These are phyloP conservation scores for Rosellinia necatrix DNA, from an alignment of 2,329 filamentous ascomycete genomes.

Conservation along the genomic window DNA sequence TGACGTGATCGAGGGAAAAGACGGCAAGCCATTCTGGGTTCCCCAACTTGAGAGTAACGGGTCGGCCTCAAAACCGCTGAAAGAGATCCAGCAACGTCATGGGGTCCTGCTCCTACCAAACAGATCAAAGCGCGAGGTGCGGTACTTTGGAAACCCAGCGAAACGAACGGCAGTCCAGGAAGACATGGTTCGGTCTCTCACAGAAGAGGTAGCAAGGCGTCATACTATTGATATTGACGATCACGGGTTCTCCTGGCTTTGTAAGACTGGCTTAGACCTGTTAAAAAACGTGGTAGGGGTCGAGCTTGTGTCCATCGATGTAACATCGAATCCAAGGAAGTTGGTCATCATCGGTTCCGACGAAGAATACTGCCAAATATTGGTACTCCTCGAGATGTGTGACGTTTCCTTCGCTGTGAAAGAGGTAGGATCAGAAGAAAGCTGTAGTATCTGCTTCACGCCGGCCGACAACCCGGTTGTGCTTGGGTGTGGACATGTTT, in stretches of 20 bases:
- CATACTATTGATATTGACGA: slow-evolving; percentile 14
- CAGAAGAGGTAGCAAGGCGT: neutral
- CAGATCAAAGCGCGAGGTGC: slow-evolving; percentile 19
- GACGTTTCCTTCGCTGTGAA: slow-evolving; percentile 8
- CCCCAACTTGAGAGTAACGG: slow-evolving; percentile 17
- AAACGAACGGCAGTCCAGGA: slow-evolving; percentile 11
- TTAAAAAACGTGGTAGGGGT: slow-evolving; percentile 6
- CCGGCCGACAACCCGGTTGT: slow-evolving; percentile 11
- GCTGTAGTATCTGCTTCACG: slow-evolving; percentile 18
- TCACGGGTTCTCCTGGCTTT: slow-evolving; percentile 10
- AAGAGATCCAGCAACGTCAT: slow-evolving; percentile 12
- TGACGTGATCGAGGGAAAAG: slow-evolving; percentile 6
- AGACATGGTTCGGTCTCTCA: slow-evolving; percentile 6
- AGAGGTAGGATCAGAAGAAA: slow-evolving; percentile 4
- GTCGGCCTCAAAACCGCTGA: slow-evolving; percentile 7
- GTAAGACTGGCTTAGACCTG: neutral
- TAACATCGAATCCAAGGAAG: slow-evolving; percentile 17
- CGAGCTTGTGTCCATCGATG: slow-evolving; percentile 6
- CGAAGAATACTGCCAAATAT: slow-evolving; percentile 11
- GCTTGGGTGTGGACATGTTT: slow-evolving; percentile 20
- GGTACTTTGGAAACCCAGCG: slow-evolving; percentile 12
- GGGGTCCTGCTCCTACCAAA: slow-evolving; percentile 15
- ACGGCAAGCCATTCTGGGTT: slow-evolving; percentile 15
- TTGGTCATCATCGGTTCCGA: slow-evolving; percentile 17
- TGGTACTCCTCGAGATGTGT: slow-evolving; percentile 11